These are phyloP conservation scores for Gastroboletus turbinatus DNA, from an alignment of 1,284 basidiomycete species.

Conservation along the genomic window DNA sequence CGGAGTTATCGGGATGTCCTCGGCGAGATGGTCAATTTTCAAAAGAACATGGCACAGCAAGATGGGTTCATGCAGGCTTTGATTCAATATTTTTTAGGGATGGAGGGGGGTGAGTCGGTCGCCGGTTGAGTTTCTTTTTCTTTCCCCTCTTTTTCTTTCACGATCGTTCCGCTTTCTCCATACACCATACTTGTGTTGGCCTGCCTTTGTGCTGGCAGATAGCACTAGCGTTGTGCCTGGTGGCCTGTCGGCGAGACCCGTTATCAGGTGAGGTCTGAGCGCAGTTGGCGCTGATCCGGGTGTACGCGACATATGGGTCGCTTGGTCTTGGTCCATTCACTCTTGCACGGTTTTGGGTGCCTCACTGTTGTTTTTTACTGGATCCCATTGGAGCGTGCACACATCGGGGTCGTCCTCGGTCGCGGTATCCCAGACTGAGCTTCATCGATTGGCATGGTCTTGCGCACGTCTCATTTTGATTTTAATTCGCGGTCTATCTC, in stretches of 20 bases:
- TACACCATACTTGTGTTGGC: background rate
- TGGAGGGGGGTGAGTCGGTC: conserved; percentile 55
- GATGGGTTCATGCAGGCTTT: conserved; percentile 82
- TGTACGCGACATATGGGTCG: background rate
- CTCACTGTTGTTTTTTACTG: background rate
- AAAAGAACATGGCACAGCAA: conserved; percentile 83
- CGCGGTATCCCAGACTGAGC: background rate
- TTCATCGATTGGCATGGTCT: background rate
- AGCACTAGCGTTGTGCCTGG: background rate
- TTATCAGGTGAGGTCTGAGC: background rate
- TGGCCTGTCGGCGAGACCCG: background rate
- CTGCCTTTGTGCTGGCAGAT: background rate
- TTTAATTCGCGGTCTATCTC: background rate
- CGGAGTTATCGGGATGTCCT: conserved; percentile 77
- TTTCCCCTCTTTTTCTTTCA: background rate
- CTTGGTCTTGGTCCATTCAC: background rate
- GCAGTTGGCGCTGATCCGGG: background rate
- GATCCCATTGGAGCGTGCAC: background rate
- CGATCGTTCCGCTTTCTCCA: background rate
- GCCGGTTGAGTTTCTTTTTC: background rate
- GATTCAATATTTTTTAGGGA: conserved; percentile 78
- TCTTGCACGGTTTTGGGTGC: background rate
- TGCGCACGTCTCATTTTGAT: background rate
- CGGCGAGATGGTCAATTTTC: conserved; percentile 81
- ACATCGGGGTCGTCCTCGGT: background rate